These are phyloP conservation scores for Colletotrichum tropicale DNA, from an alignment of 2,329 filamentous ascomycete species.

Conservation along the genomic window DNA sequence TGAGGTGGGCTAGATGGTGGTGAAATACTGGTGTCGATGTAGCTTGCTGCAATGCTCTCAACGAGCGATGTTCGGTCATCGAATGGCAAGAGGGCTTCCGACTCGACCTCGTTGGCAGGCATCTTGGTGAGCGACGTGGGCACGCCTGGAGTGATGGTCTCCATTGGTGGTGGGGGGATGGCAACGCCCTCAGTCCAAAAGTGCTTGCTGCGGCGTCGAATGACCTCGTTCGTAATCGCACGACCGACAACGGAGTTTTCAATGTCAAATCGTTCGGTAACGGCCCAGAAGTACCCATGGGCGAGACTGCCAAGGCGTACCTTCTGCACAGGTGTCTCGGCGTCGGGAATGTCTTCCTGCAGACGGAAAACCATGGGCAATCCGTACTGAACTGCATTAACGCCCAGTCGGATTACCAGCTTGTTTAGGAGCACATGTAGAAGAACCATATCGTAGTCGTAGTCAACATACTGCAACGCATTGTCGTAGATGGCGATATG, in stretches of 20 bases:
- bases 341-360: conserved; percentile 79
- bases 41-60: conserved; percentile 74
- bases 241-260: conserved; percentile 72
- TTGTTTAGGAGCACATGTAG: conserved; percentile 78
- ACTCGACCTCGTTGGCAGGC: conserved; percentile 60
- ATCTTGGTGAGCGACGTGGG: conserved; percentile 47
- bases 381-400: conserved; percentile 80
- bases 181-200: conserved; percentile 81
- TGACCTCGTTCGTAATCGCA: conserved; percentile 77
- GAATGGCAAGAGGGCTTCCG: conserved; percentile 74
- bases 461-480: conserved; percentile 73
- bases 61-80: conserved; percentile 75
- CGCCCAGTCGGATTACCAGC: conserved; percentile 77
- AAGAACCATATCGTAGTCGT: conserved; percentile 76
- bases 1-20: conserved; percentile 72
- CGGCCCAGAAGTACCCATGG: conserved; percentile 85
- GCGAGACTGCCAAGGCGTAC: conserved; percentile 83
- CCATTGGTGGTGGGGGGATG: conserved; percentile 70
- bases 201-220: conserved; percentile 71
- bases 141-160: conserved; percentile 62
- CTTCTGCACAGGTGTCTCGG: conserved; percentile 71
- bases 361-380: conserved; percentile 89
- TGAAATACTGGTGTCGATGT: conserved; percentile 65
- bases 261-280: conserved; percentile 80
- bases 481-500: conserved; percentile 92